phyloP scores from a whole-genome alignment of 2,329 filamentous ascomycete species.

The Cytospora piceicola region DNA sequence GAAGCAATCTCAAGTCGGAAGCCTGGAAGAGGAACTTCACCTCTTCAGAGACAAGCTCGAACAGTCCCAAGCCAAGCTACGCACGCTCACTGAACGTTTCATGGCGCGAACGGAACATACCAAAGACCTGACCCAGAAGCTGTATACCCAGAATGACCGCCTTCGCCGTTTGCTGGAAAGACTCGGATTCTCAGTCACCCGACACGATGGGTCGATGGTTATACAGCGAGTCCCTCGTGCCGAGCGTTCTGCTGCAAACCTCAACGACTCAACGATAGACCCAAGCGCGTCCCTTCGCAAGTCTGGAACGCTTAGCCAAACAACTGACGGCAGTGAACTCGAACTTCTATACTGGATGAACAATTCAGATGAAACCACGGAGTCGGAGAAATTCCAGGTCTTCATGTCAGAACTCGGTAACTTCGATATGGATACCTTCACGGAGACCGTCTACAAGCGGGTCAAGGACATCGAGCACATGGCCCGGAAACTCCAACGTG shows the following conservation, averaged over 20 bases:
- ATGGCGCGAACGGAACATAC: conserved; percentile 73
- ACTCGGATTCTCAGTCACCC: conserved; percentile 79
- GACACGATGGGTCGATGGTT: conserved; percentile 72
- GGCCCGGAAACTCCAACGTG: conserved; percentile 90
- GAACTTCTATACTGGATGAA: conserved; percentile 84
- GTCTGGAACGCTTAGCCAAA: conserved; percentile 58
- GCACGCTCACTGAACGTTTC: conserved; percentile 59
- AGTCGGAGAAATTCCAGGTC: conserved; percentile 73
- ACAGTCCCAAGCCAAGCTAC: conserved; percentile 55
- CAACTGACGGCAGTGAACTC: conserved; percentile 67
- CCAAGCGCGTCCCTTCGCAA: conserved; percentile 56
- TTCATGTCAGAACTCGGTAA: conserved; percentile 75
- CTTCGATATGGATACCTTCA: conserved; percentile 84
- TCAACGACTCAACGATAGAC: conserved; percentile 60
- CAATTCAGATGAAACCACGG: conserved; percentile 64
- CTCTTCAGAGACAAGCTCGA: conserved; percentile 69
- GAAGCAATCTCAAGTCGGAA: conserved; percentile 74
- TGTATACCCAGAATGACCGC: conserved; percentile 84
- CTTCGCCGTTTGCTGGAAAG: conserved; percentile 83
- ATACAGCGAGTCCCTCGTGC: conserved; percentile 72
- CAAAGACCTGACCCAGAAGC: conserved; percentile 80
- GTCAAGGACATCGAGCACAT: conserved; percentile 93
- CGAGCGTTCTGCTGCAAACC: conserved; percentile 61
- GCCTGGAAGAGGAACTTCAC: conserved; percentile 75
- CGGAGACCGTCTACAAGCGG: conserved; percentile 83